These are phyloP conservation scores for Colletotrichum brevisporum DNA, from an alignment of 2,329 filamentous ascomycete species.

Conservation along the genomic window DNA sequence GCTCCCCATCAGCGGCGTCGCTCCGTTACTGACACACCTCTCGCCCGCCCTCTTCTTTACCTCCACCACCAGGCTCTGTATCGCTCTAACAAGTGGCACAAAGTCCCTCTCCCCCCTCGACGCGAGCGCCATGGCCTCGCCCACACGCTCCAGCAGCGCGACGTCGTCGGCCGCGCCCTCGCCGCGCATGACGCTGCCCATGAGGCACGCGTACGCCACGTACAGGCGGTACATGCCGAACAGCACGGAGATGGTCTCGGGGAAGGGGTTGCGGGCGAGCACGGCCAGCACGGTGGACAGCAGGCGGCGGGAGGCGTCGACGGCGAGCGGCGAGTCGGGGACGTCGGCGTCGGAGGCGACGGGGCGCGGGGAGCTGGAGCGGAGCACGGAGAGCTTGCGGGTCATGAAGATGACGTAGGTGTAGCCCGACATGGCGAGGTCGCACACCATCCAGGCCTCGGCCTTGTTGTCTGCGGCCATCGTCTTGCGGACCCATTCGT, in stretches of 20 bases:
- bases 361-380: conserved; percentile 46
- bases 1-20: not conserved
- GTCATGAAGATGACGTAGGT: conserved; percentile 53
- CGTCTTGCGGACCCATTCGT: conserved; percentile 44
- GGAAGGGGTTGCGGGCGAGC: conserved; percentile 44
- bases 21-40: not conserved
- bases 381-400: conserved; percentile 42
- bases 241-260: conserved; percentile 44
- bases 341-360: conserved; percentile 47
- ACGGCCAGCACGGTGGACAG: conserved; percentile 43
- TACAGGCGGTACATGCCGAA: conserved; percentile 48
- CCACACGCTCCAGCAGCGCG: conserved; percentile 42
- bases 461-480: conserved; percentile 43
- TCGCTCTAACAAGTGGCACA: conserved; percentile 45
- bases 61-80: conserved; percentile 46
- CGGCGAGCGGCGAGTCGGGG: conserved; percentile 47
- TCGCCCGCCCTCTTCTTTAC: conserved; percentile 41
- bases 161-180: conserved; percentile 40
- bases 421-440: conserved; percentile 49
- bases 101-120: conserved; percentile 46
- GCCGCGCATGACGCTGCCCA: conserved; percentile 44
- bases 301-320: conserved; percentile 45
- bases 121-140: conserved; percentile 39
- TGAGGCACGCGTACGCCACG: conserved; percentile 47
- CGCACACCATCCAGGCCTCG: conserved; percentile 45